These are phyloP conservation scores for Kwoniella dejecticola DNA, from an alignment of 768 basidiomycete species.

Conservation along the genomic window DNA sequence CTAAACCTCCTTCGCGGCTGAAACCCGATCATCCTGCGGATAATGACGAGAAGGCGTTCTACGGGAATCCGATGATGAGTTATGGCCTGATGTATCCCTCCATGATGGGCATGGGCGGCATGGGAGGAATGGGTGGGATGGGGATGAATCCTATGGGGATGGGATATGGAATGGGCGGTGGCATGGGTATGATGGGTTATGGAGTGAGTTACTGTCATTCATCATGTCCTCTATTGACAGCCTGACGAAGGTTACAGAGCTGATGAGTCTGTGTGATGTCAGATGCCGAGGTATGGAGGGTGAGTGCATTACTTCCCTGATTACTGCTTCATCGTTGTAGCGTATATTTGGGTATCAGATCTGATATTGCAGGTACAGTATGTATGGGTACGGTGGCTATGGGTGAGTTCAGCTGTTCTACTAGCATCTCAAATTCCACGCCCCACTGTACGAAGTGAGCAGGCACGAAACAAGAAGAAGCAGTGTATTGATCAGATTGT, in stretches of 20 bases:
- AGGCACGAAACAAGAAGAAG: not conserved
- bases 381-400: constrained; percentile 30
- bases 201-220: constrained; percentile 24
- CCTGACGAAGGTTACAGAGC: too few species aligned
- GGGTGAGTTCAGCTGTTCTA: constrained; percentile 7
- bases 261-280: too few species aligned
- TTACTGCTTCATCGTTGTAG: not conserved
- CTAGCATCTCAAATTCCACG: not conserved
- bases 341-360: not conserved
- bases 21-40: too few species aligned
- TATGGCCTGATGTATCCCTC: constrained; percentile 18
- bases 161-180: constrained; percentile 28
- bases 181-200: constrained; percentile 30
- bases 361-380: constrained; percentile 2
- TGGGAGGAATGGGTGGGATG: constrained; percentile 31
- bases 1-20: too few species aligned
- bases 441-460: too few species aligned
- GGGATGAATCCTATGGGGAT: constrained; percentile 29
- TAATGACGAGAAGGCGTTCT: constrained; percentile 37
- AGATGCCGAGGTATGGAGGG: constrained; percentile 46
- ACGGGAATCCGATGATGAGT: constrained; percentile 30
- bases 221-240: not conserved
- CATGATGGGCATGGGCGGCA: constrained; percentile 16
- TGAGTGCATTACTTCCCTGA: constrained; percentile 3
- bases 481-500: not conserved